Evolutionary conservation across 306 rosid species (phyloP).

Genomic region (Castanopsis chinensis): DNA sequence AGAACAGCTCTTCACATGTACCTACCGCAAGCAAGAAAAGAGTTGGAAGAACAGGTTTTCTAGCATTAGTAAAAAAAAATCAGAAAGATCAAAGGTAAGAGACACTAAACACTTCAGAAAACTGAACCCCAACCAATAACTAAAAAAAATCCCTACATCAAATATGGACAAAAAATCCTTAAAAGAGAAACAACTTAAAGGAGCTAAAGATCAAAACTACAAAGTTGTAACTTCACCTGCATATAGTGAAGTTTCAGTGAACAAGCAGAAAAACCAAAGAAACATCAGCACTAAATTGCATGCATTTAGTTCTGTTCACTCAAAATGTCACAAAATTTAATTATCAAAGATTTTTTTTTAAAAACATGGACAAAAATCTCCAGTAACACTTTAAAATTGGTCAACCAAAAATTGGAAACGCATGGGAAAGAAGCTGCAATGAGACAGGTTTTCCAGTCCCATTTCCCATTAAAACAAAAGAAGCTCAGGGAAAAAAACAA

Average conservation of each 20-base stretch:
- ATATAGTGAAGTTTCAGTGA: neutral
- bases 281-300: neutral
- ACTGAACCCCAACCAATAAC: neutral
- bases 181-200: neutral
- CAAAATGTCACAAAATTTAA: neutral
- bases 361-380: neutral
- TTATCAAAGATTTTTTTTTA: neutral
- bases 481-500: neutral
- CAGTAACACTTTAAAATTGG: neutral
- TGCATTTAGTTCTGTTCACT: neutral
- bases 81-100: neutral
- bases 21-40: neutral
- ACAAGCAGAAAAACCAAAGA: neutral
- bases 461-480: neutral
- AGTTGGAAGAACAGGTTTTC: neutral
- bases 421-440: neutral
- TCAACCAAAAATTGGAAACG: neutral
- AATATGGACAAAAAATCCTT: neutral
- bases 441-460: neutral
- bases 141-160: neutral
- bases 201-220: neutral
- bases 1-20: neutral
- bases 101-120: neutral
- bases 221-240: neutral
- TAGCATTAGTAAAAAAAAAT: neutral